Evolutionary conservation across 78 protist genomes (phyloP), one percentile per base, ranked within the genome.

Genomic region (Isochrysis galbana): DNA sequence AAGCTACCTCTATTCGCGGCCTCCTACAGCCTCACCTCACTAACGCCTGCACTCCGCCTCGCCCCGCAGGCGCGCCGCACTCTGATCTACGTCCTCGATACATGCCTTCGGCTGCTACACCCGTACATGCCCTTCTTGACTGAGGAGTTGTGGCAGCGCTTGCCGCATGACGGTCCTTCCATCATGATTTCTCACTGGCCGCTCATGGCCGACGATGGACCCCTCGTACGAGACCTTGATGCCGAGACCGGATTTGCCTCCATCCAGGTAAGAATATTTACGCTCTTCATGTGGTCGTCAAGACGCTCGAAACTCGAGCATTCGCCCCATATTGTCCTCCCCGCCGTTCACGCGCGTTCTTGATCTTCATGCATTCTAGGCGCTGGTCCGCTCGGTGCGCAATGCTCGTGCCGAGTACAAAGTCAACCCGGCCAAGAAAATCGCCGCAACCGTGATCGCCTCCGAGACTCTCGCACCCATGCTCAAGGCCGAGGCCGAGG

Each of bases 121-220:
- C 99, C 99, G 41, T 94, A 97, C 90, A 97, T 98, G 97, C 99
- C 99, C 86, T 98, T 91, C 69, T 41, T 97, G 23, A 95, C 98
- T 29, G 99, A 98, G 94, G 96, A 94, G 84, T 61, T 96, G 47
- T 95, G 95, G 94, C 93, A 93, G 91, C 94, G 92, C 29, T 38
- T 93, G 70, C 95, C 95, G 36, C 93, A 77, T 46, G 47, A 39
- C 34, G 86, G 86, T 19, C 23, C 0, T 29, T 38, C 86, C 21
- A 0, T 77, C 47, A 77, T 77, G 86, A 0, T 41, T 11, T 23
- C 86, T 17, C 10, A 11, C 29, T 77, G 86, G 86, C 86, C 86
- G 34, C n/a, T 25, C 36, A 7, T 7, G 25, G n/a, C 29, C 23
- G 86, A 21, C 47, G 47, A 0, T 19, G 42, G 29, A 14, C 23